Conservation (phyloP, 176 grass and related monocot species). For the Elaeis guineensis region DNA sequence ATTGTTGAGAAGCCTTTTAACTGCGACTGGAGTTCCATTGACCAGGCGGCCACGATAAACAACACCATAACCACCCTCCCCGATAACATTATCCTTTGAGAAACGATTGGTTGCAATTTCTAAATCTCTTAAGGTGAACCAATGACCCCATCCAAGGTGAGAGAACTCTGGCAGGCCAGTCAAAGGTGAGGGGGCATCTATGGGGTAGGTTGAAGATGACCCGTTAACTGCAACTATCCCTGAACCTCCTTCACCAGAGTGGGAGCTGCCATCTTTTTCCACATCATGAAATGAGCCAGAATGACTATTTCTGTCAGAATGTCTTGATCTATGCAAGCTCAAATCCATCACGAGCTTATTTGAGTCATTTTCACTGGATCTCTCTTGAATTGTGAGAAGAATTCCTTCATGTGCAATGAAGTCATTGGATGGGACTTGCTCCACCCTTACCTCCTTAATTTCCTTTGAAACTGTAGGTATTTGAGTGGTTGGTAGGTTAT, state of each 20-base stretch:
- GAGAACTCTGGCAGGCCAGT: conserved; percentile 17
- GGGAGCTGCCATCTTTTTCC: conserved; percentile 9
- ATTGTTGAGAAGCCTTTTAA: conserved; percentile 20
- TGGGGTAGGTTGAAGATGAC: not conserved
- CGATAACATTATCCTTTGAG: conserved; percentile 19
- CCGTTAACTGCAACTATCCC: not conserved
- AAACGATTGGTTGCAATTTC: conserved; percentile 16
- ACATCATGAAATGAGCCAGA: conserved; percentile 8
- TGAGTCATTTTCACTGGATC: conserved; percentile 13
- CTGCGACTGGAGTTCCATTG: conserved; percentile 18
- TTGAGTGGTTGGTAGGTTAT: not conserved
- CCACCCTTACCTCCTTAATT: conserved; percentile 12
- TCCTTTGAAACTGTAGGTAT: conserved; percentile 10
- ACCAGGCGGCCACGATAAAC: conserved; percentile 5
- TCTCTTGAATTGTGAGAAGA: conserved; percentile 10
- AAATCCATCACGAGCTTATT: not conserved
- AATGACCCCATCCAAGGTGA: conserved; percentile 20
- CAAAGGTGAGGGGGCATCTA: not conserved
- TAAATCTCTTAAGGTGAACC: conserved; percentile 18
- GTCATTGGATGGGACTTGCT: not conserved
- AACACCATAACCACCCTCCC: conserved; percentile 17
- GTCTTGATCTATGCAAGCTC: not conserved
- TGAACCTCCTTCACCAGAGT: not conserved
- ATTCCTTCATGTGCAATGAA: conserved; percentile 2
- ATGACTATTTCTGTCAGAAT: not conserved